These are phyloP conservation scores for Euphrasia confusa DNA, from an alignment of 257 asterid genomes.

Conservation along the genomic window DNA sequence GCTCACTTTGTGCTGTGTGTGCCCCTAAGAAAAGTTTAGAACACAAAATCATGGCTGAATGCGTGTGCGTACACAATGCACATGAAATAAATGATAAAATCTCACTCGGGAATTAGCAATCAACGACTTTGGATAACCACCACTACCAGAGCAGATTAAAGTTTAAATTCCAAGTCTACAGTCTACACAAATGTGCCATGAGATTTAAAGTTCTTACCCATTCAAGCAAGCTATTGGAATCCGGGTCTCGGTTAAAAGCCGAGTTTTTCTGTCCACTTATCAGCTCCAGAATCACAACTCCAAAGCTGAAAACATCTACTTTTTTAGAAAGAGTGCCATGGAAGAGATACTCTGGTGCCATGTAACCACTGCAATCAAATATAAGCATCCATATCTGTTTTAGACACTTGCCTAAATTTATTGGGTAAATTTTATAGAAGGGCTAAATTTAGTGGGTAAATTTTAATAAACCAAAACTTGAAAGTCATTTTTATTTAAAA, in stretches of 20 bases:
- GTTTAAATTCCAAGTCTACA: neutral
- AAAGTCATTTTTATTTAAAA: neutral
- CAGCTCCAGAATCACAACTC: constrained; percentile 88
- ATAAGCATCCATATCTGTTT: constrained; percentile 5
- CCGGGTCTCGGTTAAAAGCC: constrained; percentile 56
- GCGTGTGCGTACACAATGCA: neutral
- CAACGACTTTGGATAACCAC: neutral
- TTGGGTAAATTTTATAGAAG: neutral
- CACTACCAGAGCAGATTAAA: neutral
- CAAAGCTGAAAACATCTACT: constrained; percentile 89
- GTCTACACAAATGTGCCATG: neutral
- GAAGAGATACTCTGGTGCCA: constrained; percentile 97
- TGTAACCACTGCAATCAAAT: constrained; percentile 72
- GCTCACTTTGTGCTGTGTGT: too few relatives aligned
- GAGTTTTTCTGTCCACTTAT: constrained; percentile 90
- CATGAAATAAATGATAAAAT: neutral
- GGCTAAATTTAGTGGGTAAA: too few relatives aligned
- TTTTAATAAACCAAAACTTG: neutral
- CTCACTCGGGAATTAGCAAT: neutral
- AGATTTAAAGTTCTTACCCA: constrained; percentile 34
- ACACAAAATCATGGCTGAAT: too few relatives aligned
- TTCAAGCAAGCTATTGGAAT: constrained; percentile 58
- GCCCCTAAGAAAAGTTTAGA: too few relatives aligned
- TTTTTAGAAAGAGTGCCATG: constrained; percentile 66
- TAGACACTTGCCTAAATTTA: constrained; percentile 1